Conservation (phyloP, 495 filamentous ascomycete species). For the Xylaria venustula region DNA sequence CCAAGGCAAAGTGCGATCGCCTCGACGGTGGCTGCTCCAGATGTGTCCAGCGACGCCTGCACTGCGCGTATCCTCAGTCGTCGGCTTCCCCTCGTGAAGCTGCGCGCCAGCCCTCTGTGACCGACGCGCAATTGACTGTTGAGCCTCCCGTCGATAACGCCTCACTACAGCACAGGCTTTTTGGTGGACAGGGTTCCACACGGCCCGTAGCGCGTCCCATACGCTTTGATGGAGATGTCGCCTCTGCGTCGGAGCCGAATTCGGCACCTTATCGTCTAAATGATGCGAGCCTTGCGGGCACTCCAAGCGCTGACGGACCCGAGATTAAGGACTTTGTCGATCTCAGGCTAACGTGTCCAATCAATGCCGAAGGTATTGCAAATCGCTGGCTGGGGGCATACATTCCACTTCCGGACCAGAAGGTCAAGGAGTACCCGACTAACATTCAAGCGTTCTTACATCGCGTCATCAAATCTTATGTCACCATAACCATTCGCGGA, state of each 20-base stretch:
- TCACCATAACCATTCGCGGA: slow-evolving; percentile 34
- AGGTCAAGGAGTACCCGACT: slow-evolving; percentile 37
- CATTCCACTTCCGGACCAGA: slow-evolving; percentile 40
- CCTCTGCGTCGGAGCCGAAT: slow-evolving; percentile 5
- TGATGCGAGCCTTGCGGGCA: background rate
- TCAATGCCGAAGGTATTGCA: slow-evolving; percentile 43
- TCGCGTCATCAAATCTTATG: slow-evolving; percentile 45
- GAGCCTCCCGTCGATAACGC: background rate
- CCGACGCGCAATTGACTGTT: background rate
- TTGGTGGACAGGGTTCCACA: background rate
- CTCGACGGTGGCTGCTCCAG: slow-evolving; percentile 31
- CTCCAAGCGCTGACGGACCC: background rate
- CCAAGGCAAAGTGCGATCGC: slow-evolving; percentile 46
- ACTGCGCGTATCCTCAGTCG: slow-evolving; percentile 19
- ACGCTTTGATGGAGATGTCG: background rate
- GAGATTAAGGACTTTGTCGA: slow-evolving; percentile 24
- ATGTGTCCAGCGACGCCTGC: slow-evolving; percentile 23
- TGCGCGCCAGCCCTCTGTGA: background rate
- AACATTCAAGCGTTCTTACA: slow-evolving; percentile 36
- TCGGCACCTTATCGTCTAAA: background rate
- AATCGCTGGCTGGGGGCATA: slow-evolving; percentile 48
- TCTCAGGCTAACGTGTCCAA: slow-evolving; percentile 40
- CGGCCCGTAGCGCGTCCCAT: background rate
- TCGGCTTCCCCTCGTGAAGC: background rate
- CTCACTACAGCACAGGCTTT: background rate